phyloP scores from a whole-genome alignment of 75 land plant genomes.

The Chamaecyparis obtusa region DNA sequence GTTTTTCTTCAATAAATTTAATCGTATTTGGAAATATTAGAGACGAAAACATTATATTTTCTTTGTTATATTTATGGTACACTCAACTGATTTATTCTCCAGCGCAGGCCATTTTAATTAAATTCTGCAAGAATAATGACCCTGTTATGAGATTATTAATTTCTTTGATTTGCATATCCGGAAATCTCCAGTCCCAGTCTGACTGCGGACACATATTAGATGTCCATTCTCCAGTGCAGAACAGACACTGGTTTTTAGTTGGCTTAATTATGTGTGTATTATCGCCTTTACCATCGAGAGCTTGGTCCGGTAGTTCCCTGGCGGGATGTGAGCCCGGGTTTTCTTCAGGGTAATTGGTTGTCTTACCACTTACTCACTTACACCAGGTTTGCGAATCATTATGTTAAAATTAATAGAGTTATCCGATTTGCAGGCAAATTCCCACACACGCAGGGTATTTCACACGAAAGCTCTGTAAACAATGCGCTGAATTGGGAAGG shows the following conservation, averaged over 20 bases:
- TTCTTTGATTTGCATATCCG: background rate
- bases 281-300: too few species aligned
- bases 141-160: background rate
- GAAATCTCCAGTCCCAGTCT: background rate
- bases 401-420: too few species aligned
- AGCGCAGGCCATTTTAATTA: background rate
- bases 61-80: background rate
- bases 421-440: background rate
- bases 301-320: too few species aligned
- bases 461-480: background rate
- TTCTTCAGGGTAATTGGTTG: too few species aligned
- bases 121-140: background rate
- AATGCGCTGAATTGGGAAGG: background rate
- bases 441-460: background rate
- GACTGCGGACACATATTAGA: too few species aligned
- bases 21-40: background rate
- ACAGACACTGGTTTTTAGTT: too few species aligned
- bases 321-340: too few species aligned
- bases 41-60: background rate
- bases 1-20: background rate
- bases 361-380: too few species aligned
- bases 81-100: background rate
- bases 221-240: too few species aligned
- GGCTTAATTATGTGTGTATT: too few species aligned
- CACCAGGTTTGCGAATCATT: too few species aligned